Base-by-base conservation (phyloP, 257 asterid species). In the Ophiorrhiza pumila region DNA sequence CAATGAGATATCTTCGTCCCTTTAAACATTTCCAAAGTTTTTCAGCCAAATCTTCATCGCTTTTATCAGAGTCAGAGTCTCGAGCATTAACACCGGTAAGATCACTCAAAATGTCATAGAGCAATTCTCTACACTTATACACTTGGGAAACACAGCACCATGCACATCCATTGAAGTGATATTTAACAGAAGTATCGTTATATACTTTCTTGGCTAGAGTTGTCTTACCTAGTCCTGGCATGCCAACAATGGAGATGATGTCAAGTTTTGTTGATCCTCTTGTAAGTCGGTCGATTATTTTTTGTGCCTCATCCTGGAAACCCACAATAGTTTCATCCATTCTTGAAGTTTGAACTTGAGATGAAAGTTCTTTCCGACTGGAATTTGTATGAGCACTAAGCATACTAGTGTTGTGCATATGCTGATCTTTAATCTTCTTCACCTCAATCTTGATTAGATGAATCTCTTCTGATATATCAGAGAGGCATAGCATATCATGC, bases 1-100 rank as follows among this genome's bases (percentile, higher is more conserved):
- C 68, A 39, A 82, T 73, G 32, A 84, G 80, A 47, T 78, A 85
- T 37, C 78, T 75, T 22, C 32, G 60, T 4, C 75, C 77, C 23
- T 55, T 27, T 29, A 85, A 47, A 12, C 39, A 62, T 65, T 59
- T 46, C 52, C 52, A 46, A 13, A 46, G 10, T 11, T 4, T 4
- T 13, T 46, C 52, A 46, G n/a, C 35, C 23, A 27, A 14, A 7
- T 60, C 31, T 13, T 20, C 22, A 61, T 29, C 3, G 7, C 22
- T 31, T 18, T 20, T 6, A 4, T 13, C 15, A 3, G 15, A 46
- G 52, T 20, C 18, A 55, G 18, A 34, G 72, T 70, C 23, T 14
- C 52, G 27, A 43, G 59, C 58, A 72, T 4, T 8, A 73, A 37
- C 27, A 46, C 52, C 11, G 13, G 13, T 17, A n/a, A n/a, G n/a